Evolutionary conservation across 192 early-diverging fungal genomes (phyloP).

Genomic region (Linnemannia hyalina): DNA sequence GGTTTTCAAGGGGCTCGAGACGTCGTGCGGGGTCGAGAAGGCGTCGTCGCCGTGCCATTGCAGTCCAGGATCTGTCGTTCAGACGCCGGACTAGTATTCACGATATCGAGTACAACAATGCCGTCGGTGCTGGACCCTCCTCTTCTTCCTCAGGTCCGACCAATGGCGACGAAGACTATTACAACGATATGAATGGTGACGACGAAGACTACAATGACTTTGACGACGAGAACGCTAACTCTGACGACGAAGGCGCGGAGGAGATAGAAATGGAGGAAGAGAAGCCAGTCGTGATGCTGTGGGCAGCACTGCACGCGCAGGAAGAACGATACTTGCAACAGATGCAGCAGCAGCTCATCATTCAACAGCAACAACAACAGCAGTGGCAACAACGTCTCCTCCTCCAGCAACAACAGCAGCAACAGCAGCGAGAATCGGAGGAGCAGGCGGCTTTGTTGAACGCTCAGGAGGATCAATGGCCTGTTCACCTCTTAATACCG

Average conservation of each 20-base stretch:
- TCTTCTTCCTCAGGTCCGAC: not conserved
- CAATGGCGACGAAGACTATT: not conserved
- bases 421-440: not conserved
- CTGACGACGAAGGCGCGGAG: not conserved
- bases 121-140: constrained; percentile 21
- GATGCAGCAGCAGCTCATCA: constrained; percentile 36
- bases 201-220: not conserved
- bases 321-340: constrained; percentile 50
- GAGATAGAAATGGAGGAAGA: constrained; percentile 28
- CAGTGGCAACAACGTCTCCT: not conserved
- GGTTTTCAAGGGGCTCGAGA: not conserved
- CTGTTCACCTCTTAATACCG: not conserved
- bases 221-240: constrained; percentile 1
- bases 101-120: constrained; percentile 47
- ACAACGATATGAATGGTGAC: not conserved
- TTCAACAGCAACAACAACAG: constrained; percentile 9
- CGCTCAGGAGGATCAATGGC: not conserved
- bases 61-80: constrained; percentile 13
- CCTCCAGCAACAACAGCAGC: not conserved
- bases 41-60: not conserved
- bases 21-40: not conserved
- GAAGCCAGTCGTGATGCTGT: constrained; percentile 39
- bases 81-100: constrained; percentile 39
- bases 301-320: constrained; percentile 44
- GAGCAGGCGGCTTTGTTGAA: not conserved